Percentiles rank a stretch among this genome's conserved stretches.
Conservation (phyloP, 2,329 filamentous ascomycete species). For the Dothidotthia symphoricarpi region DNA sequence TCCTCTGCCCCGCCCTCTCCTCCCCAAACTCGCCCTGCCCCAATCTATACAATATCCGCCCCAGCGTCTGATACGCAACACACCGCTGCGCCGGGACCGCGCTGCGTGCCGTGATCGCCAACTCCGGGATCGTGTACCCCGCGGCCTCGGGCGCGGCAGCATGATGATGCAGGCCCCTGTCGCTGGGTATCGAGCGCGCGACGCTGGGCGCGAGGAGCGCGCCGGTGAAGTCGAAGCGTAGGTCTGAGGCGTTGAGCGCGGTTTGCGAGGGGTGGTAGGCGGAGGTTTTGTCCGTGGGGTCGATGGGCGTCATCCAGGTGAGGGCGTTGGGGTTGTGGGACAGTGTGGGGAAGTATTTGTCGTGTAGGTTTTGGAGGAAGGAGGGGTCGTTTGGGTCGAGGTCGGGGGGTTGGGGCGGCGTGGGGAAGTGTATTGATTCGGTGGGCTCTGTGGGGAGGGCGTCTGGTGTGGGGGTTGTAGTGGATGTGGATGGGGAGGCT, state of each 20-base stretch:
- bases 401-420: conserved; percentile 57
- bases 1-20: conserved; percentile 42
- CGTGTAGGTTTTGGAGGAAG: conserved; percentile 80
- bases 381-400: conserved; percentile 80
- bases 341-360: conserved; percentile 90
- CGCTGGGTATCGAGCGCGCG: conserved; percentile 70
- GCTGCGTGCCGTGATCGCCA: conserved; percentile 76
- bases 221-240: conserved; percentile 88
- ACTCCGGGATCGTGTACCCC: conserved; percentile 87
- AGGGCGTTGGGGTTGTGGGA: conserved; percentile 81
- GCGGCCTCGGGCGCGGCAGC: conserved; percentile 88
- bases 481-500: conserved; percentile 57
- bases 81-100: conserved; percentile 84
- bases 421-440: conserved; percentile 60
- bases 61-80: conserved; percentile 86
- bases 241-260: conserved; percentile 68
- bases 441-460: conserved; percentile 63
- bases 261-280: conserved; percentile 78
- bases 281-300: conserved; percentile 62
- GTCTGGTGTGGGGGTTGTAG: conserved; percentile 29
- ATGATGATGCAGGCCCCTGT: conserved; percentile 87
- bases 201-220: conserved; percentile 73
- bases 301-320: conserved; percentile 80
- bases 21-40: conserved; percentile 70
- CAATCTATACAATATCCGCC: conserved; percentile 78